Percentiles rank a stretch among this genome's conserved stretches.
phyloP scores from a whole-genome alignment of 202 grass and related monocot species.

The Saccharum hybrid region DNA sequence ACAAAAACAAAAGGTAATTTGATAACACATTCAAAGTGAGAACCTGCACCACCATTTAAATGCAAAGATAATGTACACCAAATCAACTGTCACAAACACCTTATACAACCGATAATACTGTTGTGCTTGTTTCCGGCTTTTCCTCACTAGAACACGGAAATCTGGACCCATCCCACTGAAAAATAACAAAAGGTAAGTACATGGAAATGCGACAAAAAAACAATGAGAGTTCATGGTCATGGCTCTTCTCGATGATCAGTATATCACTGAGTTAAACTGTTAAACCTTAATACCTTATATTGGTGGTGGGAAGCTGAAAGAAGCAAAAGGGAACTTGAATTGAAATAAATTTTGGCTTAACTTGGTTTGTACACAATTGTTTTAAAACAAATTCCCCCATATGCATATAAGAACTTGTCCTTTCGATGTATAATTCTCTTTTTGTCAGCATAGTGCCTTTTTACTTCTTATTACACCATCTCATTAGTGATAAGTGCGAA shows the following conservation, averaged over 20 bases:
- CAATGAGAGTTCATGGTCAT: background rate
- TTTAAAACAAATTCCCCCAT: background rate
- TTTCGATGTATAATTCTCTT: background rate
- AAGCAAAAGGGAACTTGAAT: background rate
- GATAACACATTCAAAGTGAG: background rate
- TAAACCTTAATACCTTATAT: background rate
- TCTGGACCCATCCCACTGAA: constrained; percentile 96
- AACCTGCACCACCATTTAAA: background rate
- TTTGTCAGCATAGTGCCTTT: background rate
- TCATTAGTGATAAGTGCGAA: background rate
- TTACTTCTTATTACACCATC: background rate
- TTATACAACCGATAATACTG: constrained; percentile 92
- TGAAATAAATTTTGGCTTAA: background rate
- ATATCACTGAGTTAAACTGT: background rate
- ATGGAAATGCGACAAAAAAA: background rate
- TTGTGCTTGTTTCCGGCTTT: constrained; percentile 96
- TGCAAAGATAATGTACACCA: background rate
- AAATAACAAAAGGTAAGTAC: constrained; percentile 37
- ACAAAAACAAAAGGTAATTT: background rate
- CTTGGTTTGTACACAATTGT: background rate
- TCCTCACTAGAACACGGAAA: constrained; percentile 91
- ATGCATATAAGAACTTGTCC: background rate
- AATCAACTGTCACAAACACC: constrained; percentile 49
- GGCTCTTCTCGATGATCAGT: background rate
- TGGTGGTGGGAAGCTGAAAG: background rate